Percentiles rank a stretch among this genome's conserved stretches.
phyloP scores from a whole-genome alignment of 1,284 basidiomycete genomes.

The Cutaneotrichosporon daszewskae region DNA sequence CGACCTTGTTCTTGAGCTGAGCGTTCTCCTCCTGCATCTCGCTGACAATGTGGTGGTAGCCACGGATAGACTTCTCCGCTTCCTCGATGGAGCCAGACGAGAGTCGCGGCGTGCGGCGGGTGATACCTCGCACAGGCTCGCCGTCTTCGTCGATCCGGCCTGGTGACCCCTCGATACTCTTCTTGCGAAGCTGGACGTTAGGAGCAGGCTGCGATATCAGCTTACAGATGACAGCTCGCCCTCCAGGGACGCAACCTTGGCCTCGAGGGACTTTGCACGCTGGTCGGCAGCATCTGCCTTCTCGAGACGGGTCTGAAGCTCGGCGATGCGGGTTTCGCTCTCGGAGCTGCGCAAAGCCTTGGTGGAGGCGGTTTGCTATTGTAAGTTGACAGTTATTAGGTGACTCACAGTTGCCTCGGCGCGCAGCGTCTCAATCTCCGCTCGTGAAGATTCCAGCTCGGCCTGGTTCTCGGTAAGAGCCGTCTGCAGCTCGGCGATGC shows the following conservation, averaged over 20 bases:
- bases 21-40: constrained; percentile 77
- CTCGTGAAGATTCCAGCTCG: constrained; percentile 82
- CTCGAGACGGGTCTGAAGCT: constrained; percentile 19
- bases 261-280: constrained; percentile 18
- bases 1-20: constrained; percentile 59
- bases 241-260: constrained; percentile 28
- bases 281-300: constrained; percentile 12
- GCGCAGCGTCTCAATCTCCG: constrained; percentile 79
- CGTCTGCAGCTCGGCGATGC: constrained; percentile 76
- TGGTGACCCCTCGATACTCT: too few relatives aligned
- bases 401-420: constrained; percentile 65
- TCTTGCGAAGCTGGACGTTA: constrained; percentile 4
- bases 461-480: constrained; percentile 81
- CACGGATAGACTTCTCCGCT: constrained; percentile 39
- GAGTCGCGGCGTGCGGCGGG: constrained; percentile 12
- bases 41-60: constrained; percentile 66
- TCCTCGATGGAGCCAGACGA: constrained; percentile 24
- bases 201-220: not conserved
- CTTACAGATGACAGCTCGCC: constrained; percentile 29
- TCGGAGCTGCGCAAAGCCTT: constrained; percentile 3
- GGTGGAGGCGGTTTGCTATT: too few relatives aligned
- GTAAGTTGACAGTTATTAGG: too few relatives aligned
- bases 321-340: constrained; percentile 27
- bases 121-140: not conserved
- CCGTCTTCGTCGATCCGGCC: constrained; percentile 3